Conservation (phyloP, 2,329 filamentous ascomycete species). For the Aspergillus pseudoviridinutans region DNA sequence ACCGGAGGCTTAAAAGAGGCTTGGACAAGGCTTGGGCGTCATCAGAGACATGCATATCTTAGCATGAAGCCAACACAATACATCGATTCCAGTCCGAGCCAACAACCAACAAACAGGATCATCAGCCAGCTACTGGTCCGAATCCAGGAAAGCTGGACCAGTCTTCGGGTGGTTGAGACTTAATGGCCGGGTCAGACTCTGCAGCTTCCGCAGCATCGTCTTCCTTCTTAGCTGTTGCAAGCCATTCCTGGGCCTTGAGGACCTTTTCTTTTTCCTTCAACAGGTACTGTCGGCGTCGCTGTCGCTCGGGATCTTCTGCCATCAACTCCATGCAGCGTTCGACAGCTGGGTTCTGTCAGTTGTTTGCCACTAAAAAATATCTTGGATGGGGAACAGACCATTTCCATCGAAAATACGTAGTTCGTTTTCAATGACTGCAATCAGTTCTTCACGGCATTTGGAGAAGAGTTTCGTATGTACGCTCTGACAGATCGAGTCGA, state of each 20-base stretch:
- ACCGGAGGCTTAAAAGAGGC: neutral
- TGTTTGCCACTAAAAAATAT: neutral
- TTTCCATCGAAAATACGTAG: constrained; percentile 28
- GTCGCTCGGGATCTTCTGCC: constrained; percentile 34
- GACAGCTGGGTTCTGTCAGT: constrained; percentile 19
- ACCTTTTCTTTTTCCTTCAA: constrained; percentile 32
- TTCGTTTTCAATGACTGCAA: constrained; percentile 24
- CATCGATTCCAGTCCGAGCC: no score
- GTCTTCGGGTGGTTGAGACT: constrained; percentile 9
- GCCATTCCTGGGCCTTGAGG: constrained; percentile 30
- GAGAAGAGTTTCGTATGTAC: constrained; percentile 34
- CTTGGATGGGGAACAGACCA: constrained; percentile 19
- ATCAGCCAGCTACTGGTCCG: neutral
- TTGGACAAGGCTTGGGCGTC: neutral
- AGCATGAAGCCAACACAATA: neutral
- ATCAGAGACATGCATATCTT: neutral
- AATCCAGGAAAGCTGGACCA: neutral
- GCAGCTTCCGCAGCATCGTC: constrained; percentile 7
- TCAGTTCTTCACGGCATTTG: constrained; percentile 31
- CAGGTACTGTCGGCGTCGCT: constrained; percentile 27
- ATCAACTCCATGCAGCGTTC: constrained; percentile 35
- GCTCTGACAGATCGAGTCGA: constrained; percentile 37
- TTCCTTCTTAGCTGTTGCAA: constrained; percentile 16
- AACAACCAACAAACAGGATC: neutral
- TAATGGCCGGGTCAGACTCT: constrained; percentile 5